These are phyloP conservation scores for Curvularia hawaiiensis DNA, from an alignment of 2,329 filamentous ascomycete genomes.

Conservation along the genomic window DNA sequence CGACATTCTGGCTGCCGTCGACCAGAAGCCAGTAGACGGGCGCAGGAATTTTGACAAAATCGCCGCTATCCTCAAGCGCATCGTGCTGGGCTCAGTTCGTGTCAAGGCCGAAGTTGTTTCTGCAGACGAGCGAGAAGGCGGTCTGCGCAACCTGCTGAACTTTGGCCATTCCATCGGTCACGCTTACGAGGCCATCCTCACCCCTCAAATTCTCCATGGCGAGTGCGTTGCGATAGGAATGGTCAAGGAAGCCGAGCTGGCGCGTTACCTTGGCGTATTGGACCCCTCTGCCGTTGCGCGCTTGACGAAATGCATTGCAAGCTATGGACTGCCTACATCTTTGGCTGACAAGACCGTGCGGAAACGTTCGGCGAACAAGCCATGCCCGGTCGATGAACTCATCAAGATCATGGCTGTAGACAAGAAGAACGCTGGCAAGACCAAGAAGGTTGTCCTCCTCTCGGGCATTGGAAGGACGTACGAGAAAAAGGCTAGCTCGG, in stretches of 20 bases:
- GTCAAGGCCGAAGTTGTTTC: constrained; percentile 96
- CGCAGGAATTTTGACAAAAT: constrained; percentile 72
- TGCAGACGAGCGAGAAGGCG: constrained; percentile 90
- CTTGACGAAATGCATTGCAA: constrained; percentile 90
- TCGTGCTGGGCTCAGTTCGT: constrained; percentile 87
- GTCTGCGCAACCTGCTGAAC: constrained; percentile 91
- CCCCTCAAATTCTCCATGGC: constrained; percentile 92
- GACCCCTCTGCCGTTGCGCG: constrained; percentile 87
- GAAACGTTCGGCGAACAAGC: constrained; percentile 82
- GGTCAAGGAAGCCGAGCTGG: constrained; percentile 96
- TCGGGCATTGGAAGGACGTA: constrained; percentile 87
- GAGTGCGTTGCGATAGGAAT: constrained; percentile 97
- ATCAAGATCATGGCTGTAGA: constrained; percentile 95
- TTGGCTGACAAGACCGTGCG: constrained; percentile 82
- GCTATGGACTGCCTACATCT: constrained; percentile 87
- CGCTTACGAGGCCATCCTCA: constrained; percentile 92
- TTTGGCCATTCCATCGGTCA: constrained; percentile 99
- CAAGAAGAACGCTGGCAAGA: constrained; percentile 95
- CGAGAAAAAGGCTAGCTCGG: constrained; percentile 85
- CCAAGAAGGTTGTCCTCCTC: constrained; percentile 94
- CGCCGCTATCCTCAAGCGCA: constrained; percentile 55
- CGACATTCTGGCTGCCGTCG: constrained; percentile 74
- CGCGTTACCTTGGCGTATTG: constrained; percentile 84
- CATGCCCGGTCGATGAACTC: constrained; percentile 83
- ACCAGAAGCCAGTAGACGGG: constrained; percentile 62